Base-by-base conservation (phyloP, 73 alveolate species). In the Paramecium sonneborni region DNA sequence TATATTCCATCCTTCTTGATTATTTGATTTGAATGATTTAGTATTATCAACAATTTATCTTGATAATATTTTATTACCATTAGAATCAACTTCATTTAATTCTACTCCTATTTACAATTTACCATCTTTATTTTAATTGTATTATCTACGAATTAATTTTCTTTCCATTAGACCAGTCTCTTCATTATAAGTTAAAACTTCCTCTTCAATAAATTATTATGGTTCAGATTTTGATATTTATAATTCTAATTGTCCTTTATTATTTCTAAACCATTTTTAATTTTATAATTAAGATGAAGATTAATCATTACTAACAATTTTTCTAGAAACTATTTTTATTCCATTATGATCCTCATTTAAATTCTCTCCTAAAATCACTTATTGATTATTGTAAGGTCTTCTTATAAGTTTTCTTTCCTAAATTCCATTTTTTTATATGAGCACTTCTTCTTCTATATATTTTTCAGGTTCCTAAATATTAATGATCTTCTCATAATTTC, bases 341-440 rank as follows among this genome's bases (percentile, higher is more conserved):
- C 84, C 84, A 62, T 62, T 62, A 62, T 26, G 84, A 30, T 62
- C 84, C 18, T 62, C 84, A 62, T 32, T 62, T 62, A 62, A 24
- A 62, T 62, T 62, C 39, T 62, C 84, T 62, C 84, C 84, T 3
- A 62, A 14, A 62, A 23, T 62, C 1, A 26, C 23, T 62, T 62
- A 32, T 62, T 62, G 12, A 62, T 62, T 62, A 62, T 62, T 62
- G 46, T 62, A 62, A 0, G 84, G 84, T 26, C 44, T 62, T 62
- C 84, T 62, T 3, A 62, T 62, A 9, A 62, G 44, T 62, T 62
- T 62, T 62, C 84, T 62, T 10, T 62, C 84, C 24, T 62, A n/a
- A 3, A 26, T 30, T 62, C 84, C 84, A 30, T 26, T 62, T 62
- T 62, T 62, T 62, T 12, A 30, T 0, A 62, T 28, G 0, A 62